Evolutionary conservation across 352 stramenopile genomes (phyloP).

Genomic region (Phytophthora hybrid): DNA sequence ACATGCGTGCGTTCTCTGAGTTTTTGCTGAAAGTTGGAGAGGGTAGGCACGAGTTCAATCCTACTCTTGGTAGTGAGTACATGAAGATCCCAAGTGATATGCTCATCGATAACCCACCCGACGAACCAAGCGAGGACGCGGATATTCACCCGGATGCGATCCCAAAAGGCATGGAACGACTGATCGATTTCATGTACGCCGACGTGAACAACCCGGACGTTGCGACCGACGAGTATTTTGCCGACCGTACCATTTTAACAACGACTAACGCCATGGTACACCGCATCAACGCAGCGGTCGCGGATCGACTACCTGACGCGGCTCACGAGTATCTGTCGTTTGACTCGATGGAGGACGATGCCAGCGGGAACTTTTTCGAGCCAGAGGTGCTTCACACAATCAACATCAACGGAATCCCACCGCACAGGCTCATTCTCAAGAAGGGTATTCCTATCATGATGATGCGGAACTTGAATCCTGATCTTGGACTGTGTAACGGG

Average conservation of each 20-base stretch:
- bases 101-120: background rate
- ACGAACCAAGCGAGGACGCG: background rate
- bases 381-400: conserved; percentile 25
- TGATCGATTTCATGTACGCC: conserved; percentile 3
- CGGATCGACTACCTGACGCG: background rate
- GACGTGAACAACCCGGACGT: conserved; percentile 5
- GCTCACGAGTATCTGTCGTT: conserved; percentile 20
- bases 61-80: background rate
- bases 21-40: conserved; percentile 2
- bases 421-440: conserved; percentile 36
- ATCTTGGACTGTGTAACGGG: conserved; percentile 35
- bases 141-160: background rate
- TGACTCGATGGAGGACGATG: conserved; percentile 34
- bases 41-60: conserved; percentile 1
- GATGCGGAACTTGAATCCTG: conserved; percentile 39
- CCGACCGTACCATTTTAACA: background rate
- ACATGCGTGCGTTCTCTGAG: background rate
- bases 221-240: conserved; percentile 5
- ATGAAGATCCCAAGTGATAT: background rate
- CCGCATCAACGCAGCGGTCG: background rate
- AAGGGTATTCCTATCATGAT: conserved; percentile 33
- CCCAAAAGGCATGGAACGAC: background rate
- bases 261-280: background rate
- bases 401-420: conserved; percentile 33
- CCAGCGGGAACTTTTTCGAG: conserved; percentile 30